phyloP scores from a whole-genome alignment of 345 rosid genomes.

The Reutealis trisperma region DNA sequence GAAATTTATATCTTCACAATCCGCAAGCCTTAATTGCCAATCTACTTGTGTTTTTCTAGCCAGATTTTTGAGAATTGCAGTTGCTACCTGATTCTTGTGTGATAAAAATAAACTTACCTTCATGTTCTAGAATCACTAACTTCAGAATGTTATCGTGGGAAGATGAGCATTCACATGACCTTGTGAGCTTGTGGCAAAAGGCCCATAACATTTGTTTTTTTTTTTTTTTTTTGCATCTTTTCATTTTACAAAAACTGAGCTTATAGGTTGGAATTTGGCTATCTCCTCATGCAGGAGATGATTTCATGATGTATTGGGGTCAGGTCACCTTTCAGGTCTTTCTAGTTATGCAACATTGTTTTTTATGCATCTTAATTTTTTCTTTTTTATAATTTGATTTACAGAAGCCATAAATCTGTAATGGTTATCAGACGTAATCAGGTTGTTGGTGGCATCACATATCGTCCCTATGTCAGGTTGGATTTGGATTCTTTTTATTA shows the following conservation, averaged over 20 bases:
- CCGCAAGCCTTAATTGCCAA: neutral
- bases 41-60: neutral
- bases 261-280: neutral
- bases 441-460: slow-evolving; percentile 99
- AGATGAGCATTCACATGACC: neutral
- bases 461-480: slow-evolving; percentile 94
- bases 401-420: slow-evolving; percentile 95
- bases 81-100: neutral
- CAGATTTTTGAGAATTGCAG: neutral
- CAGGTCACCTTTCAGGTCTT: neutral
- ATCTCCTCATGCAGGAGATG: neutral
- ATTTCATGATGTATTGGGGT: neutral
- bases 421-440: slow-evolving; percentile 87
- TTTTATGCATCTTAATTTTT: neutral
- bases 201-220: neutral
- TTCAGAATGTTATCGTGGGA: neutral
- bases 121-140: slow-evolving; percentile 1
- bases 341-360: neutral
- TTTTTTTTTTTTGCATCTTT: neutral
- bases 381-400: slow-evolving; percentile 16
- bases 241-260: slow-evolving; percentile 4
- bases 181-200: neutral
- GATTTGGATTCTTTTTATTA: slow-evolving; percentile 12
- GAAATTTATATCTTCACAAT: neutral
- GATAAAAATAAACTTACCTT: neutral